phyloP scores from a whole-genome alignment of 352 stramenopile genomes.

The Globisporangium viniferum region DNA sequence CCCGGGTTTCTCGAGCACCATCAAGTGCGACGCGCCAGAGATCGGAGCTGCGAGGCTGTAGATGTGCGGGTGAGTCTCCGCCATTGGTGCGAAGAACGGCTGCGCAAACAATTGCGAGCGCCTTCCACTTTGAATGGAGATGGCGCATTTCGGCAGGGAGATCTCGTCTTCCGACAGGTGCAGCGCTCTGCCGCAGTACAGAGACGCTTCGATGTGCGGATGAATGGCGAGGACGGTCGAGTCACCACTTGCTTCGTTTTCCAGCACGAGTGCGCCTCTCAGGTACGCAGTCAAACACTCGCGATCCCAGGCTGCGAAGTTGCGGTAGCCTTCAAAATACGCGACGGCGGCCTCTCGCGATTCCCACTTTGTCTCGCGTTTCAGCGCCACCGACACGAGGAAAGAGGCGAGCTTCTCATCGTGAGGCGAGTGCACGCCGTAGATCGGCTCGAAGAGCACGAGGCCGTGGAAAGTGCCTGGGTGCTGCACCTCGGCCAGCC shows the following conservation, averaged over 20 bases:
- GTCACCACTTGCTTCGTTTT: constrained; percentile 9
- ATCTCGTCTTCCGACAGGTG: constrained; percentile 30
- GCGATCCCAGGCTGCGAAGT: constrained; percentile 29
- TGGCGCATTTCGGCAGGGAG: constrained; percentile 20
- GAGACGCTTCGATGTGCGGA: constrained; percentile 19
- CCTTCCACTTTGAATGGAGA: constrained; percentile 29
- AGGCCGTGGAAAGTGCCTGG: constrained; percentile 45
- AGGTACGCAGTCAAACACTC: constrained; percentile 27
- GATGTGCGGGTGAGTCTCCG: constrained; percentile 14
- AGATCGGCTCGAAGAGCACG: constrained; percentile 45
- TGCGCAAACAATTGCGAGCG: constrained; percentile 27
- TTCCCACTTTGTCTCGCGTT: constrained; percentile 25
- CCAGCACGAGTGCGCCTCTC: constrained; percentile 23
- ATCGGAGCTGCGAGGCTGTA: constrained; percentile 28
- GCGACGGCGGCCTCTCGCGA: constrained; percentile 20
- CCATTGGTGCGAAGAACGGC: constrained; percentile 15
- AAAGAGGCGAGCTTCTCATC: constrained; percentile 25
- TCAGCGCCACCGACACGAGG: constrained; percentile 31
- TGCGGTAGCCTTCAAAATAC: constrained; percentile 25
- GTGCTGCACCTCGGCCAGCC: constrained; percentile 30
- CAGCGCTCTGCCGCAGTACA: constrained; percentile 28
- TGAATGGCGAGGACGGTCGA: constrained; percentile 28
- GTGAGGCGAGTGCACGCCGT: constrained; percentile 6
- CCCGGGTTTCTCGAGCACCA: constrained; percentile 48
- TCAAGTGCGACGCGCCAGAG: constrained; percentile 30